Percentiles rank a stretch among this genome's conserved stretches.
Conservation (phyloP, 148 eudicot genomes). For the Rhododendron griersonianum region DNA sequence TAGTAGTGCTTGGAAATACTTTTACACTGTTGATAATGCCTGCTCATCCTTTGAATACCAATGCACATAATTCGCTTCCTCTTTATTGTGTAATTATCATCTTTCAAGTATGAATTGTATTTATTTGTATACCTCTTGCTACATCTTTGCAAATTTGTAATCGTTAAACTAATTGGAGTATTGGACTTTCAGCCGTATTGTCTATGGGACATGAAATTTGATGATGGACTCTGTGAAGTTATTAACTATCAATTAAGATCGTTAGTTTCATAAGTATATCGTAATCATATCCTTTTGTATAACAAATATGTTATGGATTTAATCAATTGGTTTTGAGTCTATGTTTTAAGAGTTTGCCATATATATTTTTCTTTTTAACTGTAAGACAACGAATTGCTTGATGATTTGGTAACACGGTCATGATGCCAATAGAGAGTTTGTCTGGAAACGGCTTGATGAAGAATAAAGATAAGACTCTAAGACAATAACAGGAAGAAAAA, state of each 20-base stretch:
- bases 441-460: not conserved
- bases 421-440: not conserved
- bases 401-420: not conserved
- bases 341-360: not conserved
- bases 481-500: not conserved
- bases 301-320: not conserved
- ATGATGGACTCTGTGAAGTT: not conserved
- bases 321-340: not conserved
- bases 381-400: not conserved
- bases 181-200: not conserved
- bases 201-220: not conserved
- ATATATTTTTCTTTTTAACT: not conserved
- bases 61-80: not conserved
- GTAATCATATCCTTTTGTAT: not conserved
- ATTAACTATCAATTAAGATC: not conserved
- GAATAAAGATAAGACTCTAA: not conserved
- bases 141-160: not conserved
- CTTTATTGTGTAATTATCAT: not conserved
- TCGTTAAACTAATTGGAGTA: not conserved
- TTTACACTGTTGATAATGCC: not conserved
- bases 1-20: not conserved
- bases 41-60: not conserved
- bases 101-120: not conserved
- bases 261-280: not conserved
- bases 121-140: not conserved